phyloP scores from a whole-genome alignment of 148 eudicot genomes.

The Rheum nobile region DNA sequence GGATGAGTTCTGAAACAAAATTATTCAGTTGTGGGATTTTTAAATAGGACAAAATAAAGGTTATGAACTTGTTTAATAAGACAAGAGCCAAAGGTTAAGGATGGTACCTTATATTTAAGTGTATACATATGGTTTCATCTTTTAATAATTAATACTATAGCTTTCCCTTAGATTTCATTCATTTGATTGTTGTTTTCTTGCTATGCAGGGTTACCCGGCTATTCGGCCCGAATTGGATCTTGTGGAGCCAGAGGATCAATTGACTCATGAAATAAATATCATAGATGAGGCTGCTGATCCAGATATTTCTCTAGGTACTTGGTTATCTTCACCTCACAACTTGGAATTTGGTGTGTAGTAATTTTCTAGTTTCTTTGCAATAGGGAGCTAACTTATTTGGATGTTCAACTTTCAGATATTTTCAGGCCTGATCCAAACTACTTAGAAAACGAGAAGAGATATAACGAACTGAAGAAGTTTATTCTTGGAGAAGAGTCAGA shows the following conservation, averaged over 20 bases:
- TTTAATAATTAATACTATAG: no score
- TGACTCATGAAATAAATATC: constrained; percentile 71
- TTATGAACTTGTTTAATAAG: neutral
- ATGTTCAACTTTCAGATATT: constrained; percentile 40
- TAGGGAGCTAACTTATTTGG: constrained; percentile 3
- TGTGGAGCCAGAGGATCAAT: no score
- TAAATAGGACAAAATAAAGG: no score
- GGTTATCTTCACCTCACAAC: neutral
- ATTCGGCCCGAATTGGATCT: no score
- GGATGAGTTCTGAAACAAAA: no score
- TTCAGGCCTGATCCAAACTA: constrained; percentile 78
- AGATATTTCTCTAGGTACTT: constrained; percentile 66
- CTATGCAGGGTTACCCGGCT: constrained; percentile 63
- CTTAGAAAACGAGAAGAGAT: constrained; percentile 55
- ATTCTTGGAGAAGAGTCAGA: constrained; percentile 86
- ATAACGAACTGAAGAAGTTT: constrained; percentile 70
- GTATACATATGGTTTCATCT: no score
- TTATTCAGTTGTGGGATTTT: no score
- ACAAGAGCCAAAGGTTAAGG: neutral
- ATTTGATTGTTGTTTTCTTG: no score
- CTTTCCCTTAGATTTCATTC: no score
- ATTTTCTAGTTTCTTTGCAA: neutral
- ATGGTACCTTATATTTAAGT: neutral
- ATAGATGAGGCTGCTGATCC: constrained; percentile 60
- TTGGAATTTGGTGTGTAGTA: neutral